These are phyloP conservation scores for Phyllosticta citrichinensis DNA, from an alignment of 2,329 filamentous ascomycete genomes.

Conservation along the genomic window DNA sequence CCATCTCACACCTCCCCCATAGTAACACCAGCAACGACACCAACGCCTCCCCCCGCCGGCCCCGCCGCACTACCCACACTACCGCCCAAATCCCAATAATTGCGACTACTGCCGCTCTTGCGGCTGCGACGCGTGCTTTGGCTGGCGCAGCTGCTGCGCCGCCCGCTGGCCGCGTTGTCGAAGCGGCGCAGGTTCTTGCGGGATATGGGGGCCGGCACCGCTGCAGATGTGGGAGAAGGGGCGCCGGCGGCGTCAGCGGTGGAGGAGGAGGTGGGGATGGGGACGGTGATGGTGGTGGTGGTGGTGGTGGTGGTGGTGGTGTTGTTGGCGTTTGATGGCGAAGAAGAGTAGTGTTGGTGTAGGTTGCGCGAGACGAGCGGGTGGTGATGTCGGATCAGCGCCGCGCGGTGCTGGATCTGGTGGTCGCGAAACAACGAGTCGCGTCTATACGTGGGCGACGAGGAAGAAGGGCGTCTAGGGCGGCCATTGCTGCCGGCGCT, in stretches of 20 bases:
- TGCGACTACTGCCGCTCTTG: slow-evolving; percentile 60
- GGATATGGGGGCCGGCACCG: not conserved
- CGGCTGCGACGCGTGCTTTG: slow-evolving; percentile 72
- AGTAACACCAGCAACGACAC: not conserved
- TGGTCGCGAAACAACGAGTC: slow-evolving; percentile 7
- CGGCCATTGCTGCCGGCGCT: not conserved
- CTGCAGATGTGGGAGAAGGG: not conserved
- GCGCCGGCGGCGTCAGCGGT: not conserved
- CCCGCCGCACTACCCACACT: slow-evolving; percentile 60
- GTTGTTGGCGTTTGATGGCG: slow-evolving; percentile 15
- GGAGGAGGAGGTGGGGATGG: slow-evolving; percentile 11
- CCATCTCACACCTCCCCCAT: not conserved
- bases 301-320: slow-evolving; percentile 15
- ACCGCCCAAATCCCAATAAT: slow-evolving; percentile 88
- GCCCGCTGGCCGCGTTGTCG: slow-evolving; percentile 9
- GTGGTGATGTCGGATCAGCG: slow-evolving; percentile 79
- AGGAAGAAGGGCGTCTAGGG: not conserved
- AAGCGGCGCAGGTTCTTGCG: slow-evolving; percentile 4
- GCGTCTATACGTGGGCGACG: not conserved
- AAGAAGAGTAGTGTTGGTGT: not conserved
- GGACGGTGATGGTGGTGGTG: slow-evolving; percentile 1
- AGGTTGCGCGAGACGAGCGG: slow-evolving; percentile 58
- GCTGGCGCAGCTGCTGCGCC: slow-evolving; percentile 65
- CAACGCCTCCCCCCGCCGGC: not conserved
- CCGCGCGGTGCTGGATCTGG: slow-evolving; percentile 47